A percentile compares a stretch with the other conserved stretches of the same genome.
Conservation (phyloP, 2,329 filamentous ascomycete genomes). For the Chrysoporthe austroafricana region DNA sequence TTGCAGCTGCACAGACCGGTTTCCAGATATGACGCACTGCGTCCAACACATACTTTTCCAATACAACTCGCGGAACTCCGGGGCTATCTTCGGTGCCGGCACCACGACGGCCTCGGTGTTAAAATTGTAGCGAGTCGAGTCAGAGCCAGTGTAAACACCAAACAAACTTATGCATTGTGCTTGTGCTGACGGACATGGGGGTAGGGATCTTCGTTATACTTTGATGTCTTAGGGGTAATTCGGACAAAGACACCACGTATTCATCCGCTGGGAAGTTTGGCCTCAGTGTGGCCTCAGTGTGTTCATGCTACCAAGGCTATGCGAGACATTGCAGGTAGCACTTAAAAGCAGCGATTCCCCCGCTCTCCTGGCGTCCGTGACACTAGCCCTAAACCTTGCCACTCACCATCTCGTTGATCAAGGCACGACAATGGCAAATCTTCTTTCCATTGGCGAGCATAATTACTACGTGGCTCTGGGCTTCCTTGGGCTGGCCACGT, state of each 20-base stretch:
- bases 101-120: background rate
- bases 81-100: background rate
- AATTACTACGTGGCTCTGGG: slow-evolving; percentile 3
- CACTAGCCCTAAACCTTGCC: background rate
- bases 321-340: background rate
- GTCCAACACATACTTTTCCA: background rate
- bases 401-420: background rate
- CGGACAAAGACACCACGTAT: background rate
- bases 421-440: background rate
- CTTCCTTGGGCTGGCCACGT: slow-evolving; percentile 3
- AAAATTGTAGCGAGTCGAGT: background rate
- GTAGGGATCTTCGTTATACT: background rate
- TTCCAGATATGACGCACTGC: background rate
- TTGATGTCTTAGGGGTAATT: background rate
- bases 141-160: background rate
- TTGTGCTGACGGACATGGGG: background rate
- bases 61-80: background rate
- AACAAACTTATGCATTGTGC: background rate
- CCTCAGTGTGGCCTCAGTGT: background rate
- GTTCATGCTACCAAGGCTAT: background rate
- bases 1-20: background rate
- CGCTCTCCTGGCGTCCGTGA: background rate
- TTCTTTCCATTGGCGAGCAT: background rate
- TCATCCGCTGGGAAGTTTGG: background rate
- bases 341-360: background rate